Evolutionary conservation across 2,329 filamentous ascomycete genomes (phyloP), one percentile per base, ranked within the genome.

Genomic region (Monosporascus sp.): DNA sequence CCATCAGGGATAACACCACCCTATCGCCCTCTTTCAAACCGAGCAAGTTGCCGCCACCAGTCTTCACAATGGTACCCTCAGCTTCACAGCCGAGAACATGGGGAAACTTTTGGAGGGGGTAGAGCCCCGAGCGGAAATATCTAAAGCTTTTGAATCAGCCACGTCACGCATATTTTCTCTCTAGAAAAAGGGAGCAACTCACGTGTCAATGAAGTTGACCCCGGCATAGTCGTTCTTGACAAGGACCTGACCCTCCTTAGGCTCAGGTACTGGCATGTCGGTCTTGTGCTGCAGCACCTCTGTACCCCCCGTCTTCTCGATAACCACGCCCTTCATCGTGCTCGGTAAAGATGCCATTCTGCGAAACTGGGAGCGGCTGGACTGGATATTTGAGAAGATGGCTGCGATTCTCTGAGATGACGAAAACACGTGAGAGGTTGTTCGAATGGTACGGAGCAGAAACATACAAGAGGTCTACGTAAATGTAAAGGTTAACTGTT

Each of bases 121-220:
- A 96, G 49, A 96, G 81, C 11, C 92, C 92, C 14, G 81, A 84
- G 68, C 92, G 90, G 80, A 92, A 95, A 74, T 96, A 96, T 40
- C 79, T 84, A 47, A 38, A 37, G 37, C 24, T 45, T 11, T 16
- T 5, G 17, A 24, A 19, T 44, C 38, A 40, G 38, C 38, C 19
- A 17, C 17, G 9, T 40, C 38, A 1, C 17, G 43, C 48, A 24
- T 14, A 43, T 56, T 48, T 57, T 26, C 11, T 50, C 11, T 48
- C 38, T 48, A n/a, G 50, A 27, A 5, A 38, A 40, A 6, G 9
- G 60, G 44, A 11, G 55, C 47, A 14, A 60, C 73, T 63, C 70
- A 85, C 79, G 76, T 96, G 72, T 96, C 92, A 65, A 96, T 95
- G 73, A 82, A 96, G 73, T 96, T 96, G 56, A 96, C 76, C 55